Evolutionary conservation across 2,329 filamentous ascomycete genomes (phyloP), one percentile per base, ranked within the genome.

Genomic region (Coniochaeta hoffmannii): DNA sequence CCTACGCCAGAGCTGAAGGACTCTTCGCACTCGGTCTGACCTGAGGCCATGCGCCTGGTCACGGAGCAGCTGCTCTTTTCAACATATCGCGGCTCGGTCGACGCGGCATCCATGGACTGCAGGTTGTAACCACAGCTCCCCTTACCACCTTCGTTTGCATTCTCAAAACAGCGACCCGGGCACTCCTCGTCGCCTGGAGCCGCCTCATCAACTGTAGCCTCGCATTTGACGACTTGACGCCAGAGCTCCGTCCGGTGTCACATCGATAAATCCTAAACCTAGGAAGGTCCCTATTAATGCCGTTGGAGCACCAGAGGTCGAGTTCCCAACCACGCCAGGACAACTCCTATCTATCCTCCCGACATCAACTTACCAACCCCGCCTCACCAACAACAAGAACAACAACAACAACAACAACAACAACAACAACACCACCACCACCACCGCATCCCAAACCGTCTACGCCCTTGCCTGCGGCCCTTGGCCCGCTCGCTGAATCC

Each of bases 401-500:
- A n/a, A n/a, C n/a, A n/a, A n/a, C n/a, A n/a, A n/a, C n/a, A n/a
- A n/a, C n/a, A n/a, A n/a, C n/a, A n/a, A n/a, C n/a, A n/a, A n/a
- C n/a, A n/a, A n/a, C n/a, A n/a, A n/a, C n/a, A n/a, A n/a, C n/a
- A n/a, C n/a, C 24, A 19, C 22, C 28, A 31, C 35, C 38, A 38
- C 55, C 54, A 35, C 53, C 55, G 26, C 35, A 51, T 14, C 51
- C 44, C 55, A 52, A 38, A 55, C 55, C 52, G 26, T 55, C 46
- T 30, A 41, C 44, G 49, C 55, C 53, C 34, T 57, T 51, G 30
- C 49, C 49, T 34, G 49, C 49, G 49, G 51, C 30, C 30, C 56
- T 62, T 56, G 61, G 53, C 52, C 53, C 61, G 19, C 51, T 61
- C 55, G 50, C 57, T 53, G 54, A 60, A 46, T 49, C 58, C 31